These are phyloP conservation scores for Mucor circinelloides DNA, from an alignment of 371 early-diverging fungal species.

Conservation along the genomic window DNA sequence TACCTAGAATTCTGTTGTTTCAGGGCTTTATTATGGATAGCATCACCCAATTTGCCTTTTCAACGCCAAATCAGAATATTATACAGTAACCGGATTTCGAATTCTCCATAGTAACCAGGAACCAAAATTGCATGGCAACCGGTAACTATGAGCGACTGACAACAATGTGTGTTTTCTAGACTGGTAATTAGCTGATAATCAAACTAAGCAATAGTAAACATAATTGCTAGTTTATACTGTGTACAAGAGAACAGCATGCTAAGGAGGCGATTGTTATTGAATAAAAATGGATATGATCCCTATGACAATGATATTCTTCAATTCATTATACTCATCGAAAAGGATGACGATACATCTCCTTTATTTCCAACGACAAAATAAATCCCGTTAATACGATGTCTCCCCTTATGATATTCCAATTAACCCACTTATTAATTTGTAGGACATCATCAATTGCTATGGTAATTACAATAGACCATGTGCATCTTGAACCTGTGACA, in stretches of 20 bases:
- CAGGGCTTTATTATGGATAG: neutral
- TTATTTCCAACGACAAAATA: neutral
- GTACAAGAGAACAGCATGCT: neutral
- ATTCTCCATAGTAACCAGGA: neutral
- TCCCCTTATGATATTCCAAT: neutral
- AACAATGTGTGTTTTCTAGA: no score
- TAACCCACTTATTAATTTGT: neutral
- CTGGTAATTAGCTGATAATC: neutral
- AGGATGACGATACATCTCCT: neutral
- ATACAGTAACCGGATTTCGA: neutral
- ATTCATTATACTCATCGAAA: neutral
- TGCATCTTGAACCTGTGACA: neutral
- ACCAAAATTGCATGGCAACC: neutral
- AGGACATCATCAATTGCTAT: neutral
- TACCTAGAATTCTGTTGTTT: neutral
- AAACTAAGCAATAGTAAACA: neutral
- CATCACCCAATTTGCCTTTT: neutral
- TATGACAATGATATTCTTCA: neutral
- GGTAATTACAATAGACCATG: neutral
- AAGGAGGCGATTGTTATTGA: neutral
- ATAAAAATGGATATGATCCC: neutral
- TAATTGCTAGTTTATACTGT: neutral
- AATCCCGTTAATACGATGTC: neutral
- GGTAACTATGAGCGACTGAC: neutral
- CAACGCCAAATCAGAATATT: neutral